Conservation (phyloP, 2,329 filamentous ascomycete species). For the Botrytis cinerea region DNA sequence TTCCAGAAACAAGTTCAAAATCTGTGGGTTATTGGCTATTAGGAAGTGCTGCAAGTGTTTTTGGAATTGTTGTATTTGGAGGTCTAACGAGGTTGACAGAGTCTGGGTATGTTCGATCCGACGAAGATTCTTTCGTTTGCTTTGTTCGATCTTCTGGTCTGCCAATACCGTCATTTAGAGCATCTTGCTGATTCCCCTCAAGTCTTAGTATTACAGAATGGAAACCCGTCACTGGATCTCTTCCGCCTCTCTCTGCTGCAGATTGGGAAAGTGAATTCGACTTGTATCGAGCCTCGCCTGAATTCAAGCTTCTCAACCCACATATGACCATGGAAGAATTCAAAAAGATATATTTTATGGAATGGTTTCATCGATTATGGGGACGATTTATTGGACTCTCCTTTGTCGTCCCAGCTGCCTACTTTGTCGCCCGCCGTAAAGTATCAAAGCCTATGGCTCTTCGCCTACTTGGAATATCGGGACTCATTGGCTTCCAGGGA, state of each 20-base stretch:
- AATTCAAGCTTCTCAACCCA: constrained; percentile 89
- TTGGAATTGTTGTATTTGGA: constrained; percentile 94
- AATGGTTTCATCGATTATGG: constrained; percentile 96
- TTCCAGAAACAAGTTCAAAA: constrained; percentile 64
- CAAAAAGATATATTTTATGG: constrained; percentile 99
- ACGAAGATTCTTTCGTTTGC: constrained; percentile 26
- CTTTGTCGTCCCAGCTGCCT: constrained; percentile 83
- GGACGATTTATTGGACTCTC: constrained; percentile 87
- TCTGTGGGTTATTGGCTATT: constrained; percentile 89
- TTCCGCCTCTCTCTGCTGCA: constrained; percentile 74
- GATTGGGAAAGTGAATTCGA: constrained; percentile 93
- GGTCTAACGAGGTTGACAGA: constrained; percentile 92
- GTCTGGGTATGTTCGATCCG: constrained; percentile 67
- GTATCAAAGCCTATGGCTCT: constrained; percentile 77
- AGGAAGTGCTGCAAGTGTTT: constrained; percentile 87
- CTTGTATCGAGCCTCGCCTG: constrained; percentile 89
- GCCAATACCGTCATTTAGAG: not conserved
- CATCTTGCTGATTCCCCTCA: not conserved
- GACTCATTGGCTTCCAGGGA: constrained; percentile 91
- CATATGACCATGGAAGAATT: constrained; percentile 92
- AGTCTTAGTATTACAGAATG: constrained; percentile 97
- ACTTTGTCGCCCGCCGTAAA: constrained; percentile 79
- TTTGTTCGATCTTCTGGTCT: too few relatives aligned
- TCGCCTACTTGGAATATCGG: constrained; percentile 79
- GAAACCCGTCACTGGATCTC: constrained; percentile 90